These are phyloP conservation scores for Naegleria gruberi DNA, from an alignment of 208 protist genomes.

Conservation along the genomic window DNA sequence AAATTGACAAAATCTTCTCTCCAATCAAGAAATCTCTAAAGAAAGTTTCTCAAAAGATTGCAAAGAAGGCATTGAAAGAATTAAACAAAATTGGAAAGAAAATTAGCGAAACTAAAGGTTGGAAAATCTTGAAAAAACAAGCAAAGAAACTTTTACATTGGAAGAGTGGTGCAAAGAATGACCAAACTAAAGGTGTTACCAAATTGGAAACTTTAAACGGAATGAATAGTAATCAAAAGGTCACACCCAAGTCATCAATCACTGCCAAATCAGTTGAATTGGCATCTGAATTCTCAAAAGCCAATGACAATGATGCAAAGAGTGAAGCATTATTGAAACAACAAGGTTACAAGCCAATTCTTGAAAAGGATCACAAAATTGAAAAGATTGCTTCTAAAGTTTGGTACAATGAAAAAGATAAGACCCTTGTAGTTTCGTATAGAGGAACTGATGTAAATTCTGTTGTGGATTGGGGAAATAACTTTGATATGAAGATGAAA, in stretches of 20 bases:
- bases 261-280: no score
- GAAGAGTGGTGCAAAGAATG: neutral
- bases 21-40: neutral
- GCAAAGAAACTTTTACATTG: neutral
- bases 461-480: neutral
- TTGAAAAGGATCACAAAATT: neutral
- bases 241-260: neutral
- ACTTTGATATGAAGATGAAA: neutral
- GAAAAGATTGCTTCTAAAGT: neutral
- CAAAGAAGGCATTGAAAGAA: neutral
- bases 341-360: neutral
- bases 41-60: neutral
- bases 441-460: neutral
- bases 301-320: no score
- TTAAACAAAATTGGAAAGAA: neutral
- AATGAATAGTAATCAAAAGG: neutral
- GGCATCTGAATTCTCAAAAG: no score
- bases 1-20: neutral
- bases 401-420: neutral
- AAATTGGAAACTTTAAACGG: neutral
- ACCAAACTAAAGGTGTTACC: neutral
- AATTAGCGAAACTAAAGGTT: neutral
- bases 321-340: no score
- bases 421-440: neutral
- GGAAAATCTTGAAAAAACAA: neutral